phyloP scores from a whole-genome alignment of 805 yeast genomes.

The Millerozyma miso region DNA sequence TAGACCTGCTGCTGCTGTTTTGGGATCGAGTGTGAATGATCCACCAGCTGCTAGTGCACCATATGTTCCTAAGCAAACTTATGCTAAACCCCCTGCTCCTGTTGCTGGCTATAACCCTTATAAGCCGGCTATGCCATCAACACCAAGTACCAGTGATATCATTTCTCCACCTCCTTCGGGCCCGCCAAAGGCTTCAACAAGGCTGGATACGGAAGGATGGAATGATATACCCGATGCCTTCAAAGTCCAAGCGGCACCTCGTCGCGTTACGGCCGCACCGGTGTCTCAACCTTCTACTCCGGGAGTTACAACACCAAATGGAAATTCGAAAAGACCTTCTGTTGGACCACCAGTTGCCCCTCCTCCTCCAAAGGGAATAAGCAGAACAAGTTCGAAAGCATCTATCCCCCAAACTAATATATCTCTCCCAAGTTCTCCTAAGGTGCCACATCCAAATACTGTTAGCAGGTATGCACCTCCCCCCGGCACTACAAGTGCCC shows the following conservation, averaged over 20 bases:
- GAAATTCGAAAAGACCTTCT: conserved; percentile 15
- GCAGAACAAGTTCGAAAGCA: conserved; percentile 21
- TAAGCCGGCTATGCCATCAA: conserved; percentile 9
- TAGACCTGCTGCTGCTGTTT: conserved; percentile 9
- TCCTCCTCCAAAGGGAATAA: conserved; percentile 26
- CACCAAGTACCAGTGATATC: conserved; percentile 13
- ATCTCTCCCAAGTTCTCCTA: conserved; percentile 10
- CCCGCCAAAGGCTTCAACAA: conserved; percentile 25
- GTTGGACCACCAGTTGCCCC: conserved; percentile 22
- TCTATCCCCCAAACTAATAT: conserved; percentile 11
- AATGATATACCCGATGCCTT: conserved; percentile 60
- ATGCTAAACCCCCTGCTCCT: conserved; percentile 20
- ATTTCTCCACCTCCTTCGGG: conserved; percentile 16
- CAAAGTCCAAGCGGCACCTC: conserved; percentile 36
- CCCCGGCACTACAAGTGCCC: conserved; percentile 18
- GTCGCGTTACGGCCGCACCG: conserved; percentile 42
- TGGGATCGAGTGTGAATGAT: not conserved
- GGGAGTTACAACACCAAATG: conserved; percentile 16
- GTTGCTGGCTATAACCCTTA: conserved; percentile 21
- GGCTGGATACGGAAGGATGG: conserved; percentile 63
- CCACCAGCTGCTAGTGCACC: conserved; percentile 8
- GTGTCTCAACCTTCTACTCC: conserved; percentile 21
- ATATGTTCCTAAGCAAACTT: conserved; percentile 7
- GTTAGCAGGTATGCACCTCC: conserved; percentile 33
- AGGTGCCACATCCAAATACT: conserved; percentile 19